Conservation (phyloP, 208 protist genomes). For the Trypanosoma vivax region DNA sequence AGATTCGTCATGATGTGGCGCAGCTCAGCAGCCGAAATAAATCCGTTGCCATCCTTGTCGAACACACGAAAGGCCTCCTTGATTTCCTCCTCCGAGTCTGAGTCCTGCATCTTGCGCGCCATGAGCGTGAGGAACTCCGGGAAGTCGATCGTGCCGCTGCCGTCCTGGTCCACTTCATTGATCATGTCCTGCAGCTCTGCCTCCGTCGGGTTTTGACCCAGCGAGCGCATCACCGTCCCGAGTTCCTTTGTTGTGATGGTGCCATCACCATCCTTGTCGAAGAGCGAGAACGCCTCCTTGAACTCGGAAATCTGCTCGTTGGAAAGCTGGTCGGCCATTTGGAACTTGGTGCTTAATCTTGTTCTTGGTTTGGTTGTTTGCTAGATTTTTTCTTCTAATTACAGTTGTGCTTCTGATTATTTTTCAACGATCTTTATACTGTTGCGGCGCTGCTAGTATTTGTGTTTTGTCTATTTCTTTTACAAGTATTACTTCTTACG, state of each 20-base stretch:
- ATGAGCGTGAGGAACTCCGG: conserved; percentile 88
- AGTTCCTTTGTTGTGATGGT: conserved; percentile 98
- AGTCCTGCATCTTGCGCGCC: conserved; percentile 87
- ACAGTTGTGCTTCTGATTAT: too few species aligned
- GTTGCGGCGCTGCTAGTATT: too few species aligned
- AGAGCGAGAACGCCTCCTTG: conserved; percentile 99
- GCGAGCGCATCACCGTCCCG: conserved; percentile 99
- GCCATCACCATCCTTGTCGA: conserved; percentile 93
- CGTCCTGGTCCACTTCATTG: conserved; percentile 95
- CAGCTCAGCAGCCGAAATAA: conserved; percentile 92
- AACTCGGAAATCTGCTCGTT: conserved; percentile 99
- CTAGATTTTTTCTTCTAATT: neutral
- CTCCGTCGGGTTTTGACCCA: conserved; percentile 95
- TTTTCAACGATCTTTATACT: too few species aligned
- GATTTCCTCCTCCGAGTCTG: conserved; percentile 92
- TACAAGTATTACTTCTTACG: too few species aligned
- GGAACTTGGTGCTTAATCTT: neutral
- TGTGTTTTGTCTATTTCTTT: too few species aligned
- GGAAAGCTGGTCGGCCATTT: conserved; percentile 87
- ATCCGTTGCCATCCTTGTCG: conserved; percentile 93
- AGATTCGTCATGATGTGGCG: conserved; percentile 94
- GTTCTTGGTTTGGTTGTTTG: neutral
- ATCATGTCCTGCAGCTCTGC: conserved; percentile 97
- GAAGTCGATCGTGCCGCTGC: conserved; percentile 95
- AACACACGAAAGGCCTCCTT: conserved; percentile 95